Conservation (phyloP, 2,329 filamentous ascomycete species). For the Talaromyces verruculosus region DNA sequence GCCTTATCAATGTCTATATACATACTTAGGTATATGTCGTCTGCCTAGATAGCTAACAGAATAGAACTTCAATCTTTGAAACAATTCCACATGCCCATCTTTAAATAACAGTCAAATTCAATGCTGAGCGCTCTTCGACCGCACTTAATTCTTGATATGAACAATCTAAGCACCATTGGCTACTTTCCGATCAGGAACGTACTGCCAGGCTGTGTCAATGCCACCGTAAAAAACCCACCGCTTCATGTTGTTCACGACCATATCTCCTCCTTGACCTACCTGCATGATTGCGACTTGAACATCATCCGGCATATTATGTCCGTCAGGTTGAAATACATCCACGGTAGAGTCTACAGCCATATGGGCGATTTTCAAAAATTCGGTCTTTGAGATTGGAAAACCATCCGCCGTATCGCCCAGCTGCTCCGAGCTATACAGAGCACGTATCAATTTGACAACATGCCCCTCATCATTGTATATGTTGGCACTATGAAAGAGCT, state of each 20-base stretch:
- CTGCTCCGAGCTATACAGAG: neutral
- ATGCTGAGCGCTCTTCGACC: too few relatives aligned
- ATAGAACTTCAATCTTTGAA: too few relatives aligned
- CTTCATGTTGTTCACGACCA: slow-evolving; percentile 8
- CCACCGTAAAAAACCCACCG: slow-evolving; percentile 4
- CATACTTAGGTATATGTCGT: too few relatives aligned
- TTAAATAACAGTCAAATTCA: too few relatives aligned
- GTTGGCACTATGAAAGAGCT: neutral
- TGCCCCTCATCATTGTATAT: neutral
- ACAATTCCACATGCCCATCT: too few relatives aligned
- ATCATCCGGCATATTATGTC: neutral
- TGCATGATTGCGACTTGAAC: neutral
- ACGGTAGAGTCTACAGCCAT: neutral
- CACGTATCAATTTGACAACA: neutral
- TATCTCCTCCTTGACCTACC: neutral
- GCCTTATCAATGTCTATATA: too few relatives aligned
- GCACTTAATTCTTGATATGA: too few relatives aligned
- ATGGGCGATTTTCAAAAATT: neutral
- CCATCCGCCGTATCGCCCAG: neutral
- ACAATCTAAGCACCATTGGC: neutral
- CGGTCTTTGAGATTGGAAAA: neutral
- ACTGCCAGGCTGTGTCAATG: neutral
- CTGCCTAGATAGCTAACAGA: too few relatives aligned
- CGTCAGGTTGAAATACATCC: neutral
- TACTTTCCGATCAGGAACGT: neutral